Evolutionary conservation across 2,329 filamentous ascomycete genomes (phyloP), one percentile per base, ranked within the genome.

Genomic region (Talaromyces verruculosus): DNA sequence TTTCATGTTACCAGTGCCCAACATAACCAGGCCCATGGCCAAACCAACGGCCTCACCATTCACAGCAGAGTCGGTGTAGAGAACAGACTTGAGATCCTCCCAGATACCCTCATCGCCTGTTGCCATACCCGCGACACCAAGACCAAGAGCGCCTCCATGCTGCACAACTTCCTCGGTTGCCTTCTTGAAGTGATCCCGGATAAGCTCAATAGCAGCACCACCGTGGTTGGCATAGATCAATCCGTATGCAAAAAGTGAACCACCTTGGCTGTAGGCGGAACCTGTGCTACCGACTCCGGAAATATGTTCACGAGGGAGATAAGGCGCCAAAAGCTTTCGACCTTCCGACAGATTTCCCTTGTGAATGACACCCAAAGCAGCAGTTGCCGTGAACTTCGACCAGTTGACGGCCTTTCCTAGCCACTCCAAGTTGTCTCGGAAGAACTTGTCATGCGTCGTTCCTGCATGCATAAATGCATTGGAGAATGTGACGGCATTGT

Each of bases 391-490:
- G 77, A 99, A 99, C 78, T 99, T 99, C 68, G 93, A 97, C 95
- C 95, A 99, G 82, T 99, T 99, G 58, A 98, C 93, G 30, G 95
- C 95, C 83, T 98, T 99, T 67, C 94, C 93, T 3, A 99, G 82
- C 95, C 95, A 99, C 71, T 99, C 95, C 28, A 99, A 81, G 76
- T 99, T 99, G 75, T 98, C 93, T 7, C 96, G 88, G 87, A 99
- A 98, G 82, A 99, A 99, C 74, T 94, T 96, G 81, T 99, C 95
- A 73, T 97, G 95, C 0, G 94, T 97, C 0, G 95, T 99, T 67
- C 95, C 96, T 63, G 96, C 93, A 77, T 99, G 96, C 95, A 99
- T 99, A 78, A 99, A 98, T 11, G 93, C 95, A 74, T 98, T 98
- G 75, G 94, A 95, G 74, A 99, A 95, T 0, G 95, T 98, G 65